A percentile compares a stretch with the other conserved stretches of the same genome.
phyloP scores from a whole-genome alignment of 2,329 filamentous ascomycete species.

The Shiraia bambusicola region DNA sequence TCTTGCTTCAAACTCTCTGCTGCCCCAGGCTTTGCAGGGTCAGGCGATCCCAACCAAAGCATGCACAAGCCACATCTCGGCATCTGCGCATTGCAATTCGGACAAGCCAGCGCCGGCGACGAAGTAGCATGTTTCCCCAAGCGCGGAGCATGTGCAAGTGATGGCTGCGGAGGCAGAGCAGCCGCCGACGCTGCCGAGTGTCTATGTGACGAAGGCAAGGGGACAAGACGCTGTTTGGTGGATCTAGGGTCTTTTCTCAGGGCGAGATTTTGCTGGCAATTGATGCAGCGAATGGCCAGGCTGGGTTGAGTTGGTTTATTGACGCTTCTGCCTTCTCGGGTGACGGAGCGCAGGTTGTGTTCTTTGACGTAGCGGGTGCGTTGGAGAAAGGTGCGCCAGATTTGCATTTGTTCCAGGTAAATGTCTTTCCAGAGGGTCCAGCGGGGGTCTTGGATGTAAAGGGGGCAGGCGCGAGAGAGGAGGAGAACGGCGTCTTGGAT shows the following conservation, averaged over 20 bases:
- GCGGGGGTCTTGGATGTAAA: slow-evolving; percentile 75
- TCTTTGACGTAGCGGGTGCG: slow-evolving; percentile 77
- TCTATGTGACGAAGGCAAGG: slow-evolving; percentile 12
- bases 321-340: slow-evolving; percentile 63
- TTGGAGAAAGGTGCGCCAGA: slow-evolving; percentile 69
- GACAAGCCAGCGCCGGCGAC: slow-evolving; percentile 57
- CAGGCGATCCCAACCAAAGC: slow-evolving; percentile 61
- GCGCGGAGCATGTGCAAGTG: no score
- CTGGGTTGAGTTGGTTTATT: slow-evolving; percentile 65
- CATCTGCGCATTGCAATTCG: slow-evolving; percentile 63
- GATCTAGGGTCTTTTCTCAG: slow-evolving; percentile 32
- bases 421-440: slow-evolving; percentile 77
- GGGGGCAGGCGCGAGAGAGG: slow-evolving; percentile 71
- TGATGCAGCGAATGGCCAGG: slow-evolving; percentile 73
- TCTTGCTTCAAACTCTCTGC: slow-evolving; percentile 40
- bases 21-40: slow-evolving; percentile 50
- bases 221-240: slow-evolving; percentile 23
- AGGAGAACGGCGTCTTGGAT: slow-evolving; percentile 77
- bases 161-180: slow-evolving; percentile 8
- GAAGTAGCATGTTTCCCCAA: slow-evolving; percentile 9
- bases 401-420: slow-evolving; percentile 69
- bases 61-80: slow-evolving; percentile 64
- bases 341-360: slow-evolving; percentile 67
- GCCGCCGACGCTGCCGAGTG: slow-evolving; percentile 11
- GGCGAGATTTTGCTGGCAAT: slow-evolving; percentile 64